Evolutionary conservation across 2,329 filamentous ascomycete genomes (phyloP).

Genomic region (Zalaria sp.): DNA sequence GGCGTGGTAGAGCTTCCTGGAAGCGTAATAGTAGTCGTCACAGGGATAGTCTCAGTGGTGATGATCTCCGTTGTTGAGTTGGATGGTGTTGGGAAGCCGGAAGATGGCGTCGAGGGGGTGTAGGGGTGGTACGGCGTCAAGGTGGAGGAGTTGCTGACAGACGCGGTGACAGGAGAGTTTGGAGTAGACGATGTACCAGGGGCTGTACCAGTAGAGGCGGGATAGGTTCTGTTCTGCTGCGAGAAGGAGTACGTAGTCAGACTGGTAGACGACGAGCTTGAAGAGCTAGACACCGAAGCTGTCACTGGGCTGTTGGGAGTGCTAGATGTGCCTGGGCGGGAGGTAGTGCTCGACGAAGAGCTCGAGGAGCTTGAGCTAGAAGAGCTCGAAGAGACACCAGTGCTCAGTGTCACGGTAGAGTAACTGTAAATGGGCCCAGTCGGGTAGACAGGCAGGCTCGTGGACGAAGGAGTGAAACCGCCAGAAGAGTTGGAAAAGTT

Average conservation of each 20-base stretch:
- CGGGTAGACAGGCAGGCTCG: too few relatives aligned
- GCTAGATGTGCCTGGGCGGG: not conserved
- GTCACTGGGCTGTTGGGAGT: not conserved
- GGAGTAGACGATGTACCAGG: slow-evolving; percentile 1
- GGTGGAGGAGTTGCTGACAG: not conserved
- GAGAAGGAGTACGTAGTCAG: too few relatives aligned
- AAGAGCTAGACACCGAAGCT: not conserved
- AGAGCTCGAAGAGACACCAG: too few relatives aligned
- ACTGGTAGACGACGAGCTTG: not conserved
- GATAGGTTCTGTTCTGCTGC: not conserved
- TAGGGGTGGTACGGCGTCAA: not conserved
- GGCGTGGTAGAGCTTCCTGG: slow-evolving; percentile 16
- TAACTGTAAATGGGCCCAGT: too few relatives aligned
- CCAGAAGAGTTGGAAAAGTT: too few relatives aligned
- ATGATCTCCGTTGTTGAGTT: slow-evolving; percentile 3
- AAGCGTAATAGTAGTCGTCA: slow-evolving; percentile 2
- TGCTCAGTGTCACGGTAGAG: too few relatives aligned
- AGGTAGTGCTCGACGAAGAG: too few relatives aligned
- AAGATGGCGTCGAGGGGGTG: not conserved
- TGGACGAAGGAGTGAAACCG: too few relatives aligned
- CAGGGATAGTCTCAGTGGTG: not conserved
- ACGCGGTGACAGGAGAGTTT: not conserved
- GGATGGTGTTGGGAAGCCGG: slow-evolving; percentile 2
- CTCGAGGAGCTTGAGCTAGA: too few relatives aligned
- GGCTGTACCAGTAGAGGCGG: not conserved